Evolutionary conservation across 805 yeast genomes (phyloP), one percentile per base, ranked within the genome.

Genomic region (Metschnikowia rubicola): DNA sequence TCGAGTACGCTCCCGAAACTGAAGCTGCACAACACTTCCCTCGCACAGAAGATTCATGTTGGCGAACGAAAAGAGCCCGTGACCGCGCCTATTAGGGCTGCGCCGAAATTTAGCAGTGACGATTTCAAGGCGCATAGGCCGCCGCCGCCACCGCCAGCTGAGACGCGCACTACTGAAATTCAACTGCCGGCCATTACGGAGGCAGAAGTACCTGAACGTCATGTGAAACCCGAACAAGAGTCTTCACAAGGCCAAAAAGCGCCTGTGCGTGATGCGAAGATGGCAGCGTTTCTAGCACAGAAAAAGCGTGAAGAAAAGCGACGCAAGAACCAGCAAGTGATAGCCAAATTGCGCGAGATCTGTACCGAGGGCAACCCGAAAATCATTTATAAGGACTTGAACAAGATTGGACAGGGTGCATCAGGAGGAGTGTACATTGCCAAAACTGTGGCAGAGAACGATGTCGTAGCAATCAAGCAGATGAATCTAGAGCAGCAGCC

Each of bases 371-470:
- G 91, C 8, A 95, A 94, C 67, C 99, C 99, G 10, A 79, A 81
- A 30, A 73, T 72, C 44, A 63, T 78, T 41, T 94, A 88, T 65
- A 71, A 74, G 38, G 83, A 82, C 60, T 73, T 92, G 52, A 76
- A 79, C 34, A 91, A 92, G 65, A 85, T 94, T 53, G 99, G 99
- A 1, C 99, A 94, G 70, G 99, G 99, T 61, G 99, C 99, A 0
- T 85, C 95, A 12, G 99, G 99, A 45, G 96, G 96, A 35, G 99
- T 94, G 30, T 94, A 84, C 60, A 88, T 94, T 30, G 97, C 97
- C 0, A 80, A 83, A 57, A 86, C 83, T 54, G 58, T 55, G 5
- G 26, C 44, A 1, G 34, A 47, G n/a, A 31, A 46, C 10, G 49
- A 47, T 2, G 53, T 55, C 28, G 97, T 94, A 34, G 99, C 99